Evolutionary conservation across 306 rosid genomes (phyloP).

Genomic region (Herpetospermum pedunculosum): DNA sequence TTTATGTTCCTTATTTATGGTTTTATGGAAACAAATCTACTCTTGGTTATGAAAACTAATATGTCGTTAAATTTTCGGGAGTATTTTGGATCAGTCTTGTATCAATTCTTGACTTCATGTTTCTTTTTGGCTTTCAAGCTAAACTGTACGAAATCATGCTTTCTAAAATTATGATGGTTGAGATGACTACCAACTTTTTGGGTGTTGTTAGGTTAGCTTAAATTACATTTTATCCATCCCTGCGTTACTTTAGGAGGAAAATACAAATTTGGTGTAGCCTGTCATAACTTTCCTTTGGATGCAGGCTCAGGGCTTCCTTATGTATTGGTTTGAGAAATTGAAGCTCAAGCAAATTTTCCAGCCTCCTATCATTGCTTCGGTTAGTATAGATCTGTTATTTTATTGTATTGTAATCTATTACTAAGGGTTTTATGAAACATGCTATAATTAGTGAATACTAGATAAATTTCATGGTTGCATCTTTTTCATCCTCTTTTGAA

Average conservation of each 20-base stretch:
- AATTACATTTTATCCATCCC: background rate
- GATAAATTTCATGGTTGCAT: background rate
- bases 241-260: background rate
- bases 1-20: background rate
- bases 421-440: background rate
- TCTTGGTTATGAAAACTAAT: background rate
- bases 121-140: background rate
- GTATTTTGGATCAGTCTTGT: background rate
- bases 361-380: slow-evolving; percentile 96
- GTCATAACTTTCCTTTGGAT: slow-evolving; percentile 14
- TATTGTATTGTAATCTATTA: background rate
- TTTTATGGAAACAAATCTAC: background rate
- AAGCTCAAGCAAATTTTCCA: slow-evolving; percentile 88
- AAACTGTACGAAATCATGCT: background rate
- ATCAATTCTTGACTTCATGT: background rate
- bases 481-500: background rate
- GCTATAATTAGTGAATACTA: background rate
- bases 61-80: background rate
- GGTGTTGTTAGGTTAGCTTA: background rate
- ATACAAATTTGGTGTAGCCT: background rate
- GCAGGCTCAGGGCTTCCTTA: slow-evolving; percentile 43
- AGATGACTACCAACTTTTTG: background rate
- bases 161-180: background rate
- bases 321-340: slow-evolving; percentile 53
- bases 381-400: slow-evolving; percentile 26